Conservation (phyloP, 371 early-diverging fungal species). For the Lichtheimia corymbifera region DNA sequence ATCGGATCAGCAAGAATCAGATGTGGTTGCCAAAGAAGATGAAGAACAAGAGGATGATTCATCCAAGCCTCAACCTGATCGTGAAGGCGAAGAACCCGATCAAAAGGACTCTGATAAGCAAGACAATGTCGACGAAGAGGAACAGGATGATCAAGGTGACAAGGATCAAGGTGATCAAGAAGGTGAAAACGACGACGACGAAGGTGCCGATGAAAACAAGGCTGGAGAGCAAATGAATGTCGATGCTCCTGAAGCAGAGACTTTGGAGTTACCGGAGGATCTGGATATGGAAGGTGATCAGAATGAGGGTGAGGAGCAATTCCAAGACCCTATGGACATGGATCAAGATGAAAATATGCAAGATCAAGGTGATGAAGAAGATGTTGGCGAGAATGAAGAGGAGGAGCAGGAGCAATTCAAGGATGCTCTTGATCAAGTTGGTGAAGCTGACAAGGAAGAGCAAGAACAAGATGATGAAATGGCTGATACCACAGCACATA, state of each 20-base stretch:
- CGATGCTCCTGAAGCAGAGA: constrained; percentile 64
- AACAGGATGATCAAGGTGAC: constrained; percentile 33
- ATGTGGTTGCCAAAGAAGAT: constrained; percentile 71
- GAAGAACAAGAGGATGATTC: constrained; percentile 44
- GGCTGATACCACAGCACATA: constrained; percentile 26
- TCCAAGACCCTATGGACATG: constrained; percentile 46
- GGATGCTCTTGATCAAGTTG: constrained; percentile 36
- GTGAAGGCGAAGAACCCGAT: constrained; percentile 36
- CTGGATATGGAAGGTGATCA: constrained; percentile 59
- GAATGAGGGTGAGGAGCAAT: constrained; percentile 43
- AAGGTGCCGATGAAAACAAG: constrained; percentile 44
- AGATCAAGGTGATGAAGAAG: constrained; percentile 32
- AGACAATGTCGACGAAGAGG: constrained; percentile 43
- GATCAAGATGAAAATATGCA: constrained; percentile 39
- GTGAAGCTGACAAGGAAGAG: constrained; percentile 18
- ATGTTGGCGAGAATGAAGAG: constrained; percentile 30
- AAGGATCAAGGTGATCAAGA: constrained; percentile 26
- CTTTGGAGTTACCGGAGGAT: constrained; percentile 66
- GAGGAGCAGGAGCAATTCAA: constrained; percentile 35
- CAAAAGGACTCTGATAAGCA: constrained; percentile 53
- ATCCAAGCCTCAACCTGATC: constrained; percentile 28
- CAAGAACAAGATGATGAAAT: constrained; percentile 44
- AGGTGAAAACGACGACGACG: constrained; percentile 39
- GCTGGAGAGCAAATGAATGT: constrained; percentile 59
- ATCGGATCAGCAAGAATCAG: constrained; percentile 57